A percentile compares a stretch with the other conserved stretches of the same genome.
phyloP scores from a whole-genome alignment of 1,139 yeast species.

The Lodderomyces metapsilosis region DNA sequence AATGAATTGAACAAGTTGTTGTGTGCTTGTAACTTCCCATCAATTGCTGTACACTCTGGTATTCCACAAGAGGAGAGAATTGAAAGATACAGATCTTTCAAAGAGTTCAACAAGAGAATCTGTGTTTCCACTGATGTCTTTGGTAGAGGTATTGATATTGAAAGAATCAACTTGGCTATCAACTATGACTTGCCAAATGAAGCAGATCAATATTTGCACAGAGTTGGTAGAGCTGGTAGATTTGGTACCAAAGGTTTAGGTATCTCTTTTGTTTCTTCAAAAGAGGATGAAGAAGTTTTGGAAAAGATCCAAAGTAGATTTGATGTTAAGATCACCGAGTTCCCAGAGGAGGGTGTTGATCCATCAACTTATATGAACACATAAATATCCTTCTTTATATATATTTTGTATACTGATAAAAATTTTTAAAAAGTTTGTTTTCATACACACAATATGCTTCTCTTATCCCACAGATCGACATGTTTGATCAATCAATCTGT shows the following conservation, averaged over 20 bases:
- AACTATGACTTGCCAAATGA: constrained; percentile 89
- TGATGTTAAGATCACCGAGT: constrained; percentile 90
- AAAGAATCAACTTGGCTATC: constrained; percentile 96
- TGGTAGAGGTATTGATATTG: constrained; percentile 99
- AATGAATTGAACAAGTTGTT: constrained; percentile 86
- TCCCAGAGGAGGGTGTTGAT: constrained; percentile 98
- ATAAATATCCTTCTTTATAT: constrained; percentile 24
- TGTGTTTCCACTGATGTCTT: constrained; percentile 98
- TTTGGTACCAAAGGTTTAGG: constrained; percentile 99
- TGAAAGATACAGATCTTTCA: constrained; percentile 91
- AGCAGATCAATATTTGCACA: constrained; percentile 97
- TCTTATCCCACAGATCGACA: constrained; percentile 15
- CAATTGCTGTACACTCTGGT: constrained; percentile 95
- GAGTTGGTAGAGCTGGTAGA: constrained; percentile 99
- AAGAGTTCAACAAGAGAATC: constrained; percentile 97
- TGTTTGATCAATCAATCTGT: constrained; percentile 35
- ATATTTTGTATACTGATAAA: too few relatives aligned
- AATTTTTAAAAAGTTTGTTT: too few relatives aligned
- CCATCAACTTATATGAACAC: constrained; percentile 98
- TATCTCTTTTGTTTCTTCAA: constrained; percentile 80
- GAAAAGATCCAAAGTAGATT: constrained; percentile 95
- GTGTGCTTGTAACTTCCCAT: constrained; percentile 94
- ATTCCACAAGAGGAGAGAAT: constrained; percentile 98
- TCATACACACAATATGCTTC: constrained; percentile 1
- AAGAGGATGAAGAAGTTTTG: constrained; percentile 87